Base-by-base conservation (phyloP, 2,329 filamentous ascomycete species). In the Botrytis sinoallii region DNA sequence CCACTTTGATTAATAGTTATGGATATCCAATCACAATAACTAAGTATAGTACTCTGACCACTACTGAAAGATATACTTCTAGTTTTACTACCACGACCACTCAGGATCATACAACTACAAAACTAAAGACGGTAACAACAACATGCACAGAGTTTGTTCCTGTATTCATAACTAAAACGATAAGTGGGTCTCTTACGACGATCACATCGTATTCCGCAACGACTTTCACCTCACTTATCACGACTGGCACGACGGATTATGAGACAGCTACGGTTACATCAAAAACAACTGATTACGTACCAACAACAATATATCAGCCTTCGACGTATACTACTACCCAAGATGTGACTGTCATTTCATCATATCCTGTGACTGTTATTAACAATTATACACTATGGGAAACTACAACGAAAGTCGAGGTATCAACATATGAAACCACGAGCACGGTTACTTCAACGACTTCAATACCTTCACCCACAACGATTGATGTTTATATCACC, bases 21-120 rank as follows among this genome's bases (percentile, higher is more conserved):
- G 76, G 76, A 70, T 76, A 77, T 52, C 72, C 75, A 14, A 70
- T 76, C 18, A 77, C 74, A 3, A 72, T 72, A 5, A 78, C 74
- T 18, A 55, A 63, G 48, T 78, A 74, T 71, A 76, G 73, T n/a
- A 77, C 75, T 12, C 71, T 70, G 29, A 77, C 74, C 6, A 73
- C 75, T n/a, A 72, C 65, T 10, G 74, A 77, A 46, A 72, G 73
- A 61, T 76, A 77, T 61, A 72, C 61, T 18, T 72, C 70, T 38
- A 64, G 32, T 6, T 63, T 63, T 67, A 60, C 55, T 8, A 46
- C 48, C 25, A 73, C 72, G 14, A 29, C 35, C 22, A 73, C 61
- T 16, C 25, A 40, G 20, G 61, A 68, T 29, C 64, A 59, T 22
- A 69, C 71, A 25, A 73, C 52, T 60, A 73, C 71, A 16, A 44